phyloP scores from a whole-genome alignment of 805 yeast genomes.

The Jamesozyma gamospora region DNA sequence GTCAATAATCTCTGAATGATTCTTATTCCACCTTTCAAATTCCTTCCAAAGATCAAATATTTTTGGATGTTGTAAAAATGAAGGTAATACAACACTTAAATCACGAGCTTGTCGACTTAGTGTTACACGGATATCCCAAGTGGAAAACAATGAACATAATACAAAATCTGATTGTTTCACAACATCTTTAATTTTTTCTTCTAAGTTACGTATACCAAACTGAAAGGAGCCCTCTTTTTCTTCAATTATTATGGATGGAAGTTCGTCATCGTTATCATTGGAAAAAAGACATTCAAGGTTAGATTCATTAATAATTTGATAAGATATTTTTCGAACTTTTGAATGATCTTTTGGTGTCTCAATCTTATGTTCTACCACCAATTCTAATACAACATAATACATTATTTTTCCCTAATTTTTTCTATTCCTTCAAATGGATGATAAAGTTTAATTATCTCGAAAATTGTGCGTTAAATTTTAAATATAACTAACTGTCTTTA shows the following conservation, averaged over 20 bases:
- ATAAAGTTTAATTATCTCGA: no score
- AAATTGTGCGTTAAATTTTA: no score
- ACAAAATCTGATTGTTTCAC: slow-evolving; percentile 42
- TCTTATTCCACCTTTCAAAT: slow-evolving; percentile 59
- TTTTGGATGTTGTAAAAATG: slow-evolving; percentile 63
- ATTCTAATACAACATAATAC: slow-evolving; percentile 10
- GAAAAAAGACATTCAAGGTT: slow-evolving; percentile 33
- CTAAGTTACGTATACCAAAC: slow-evolving; percentile 51
- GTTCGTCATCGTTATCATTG: slow-evolving; percentile 31
- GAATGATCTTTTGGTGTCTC: slow-evolving; percentile 46
- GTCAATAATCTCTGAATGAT: slow-evolving; percentile 36
- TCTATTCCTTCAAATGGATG: no score
- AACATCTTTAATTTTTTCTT: slow-evolving; percentile 33
- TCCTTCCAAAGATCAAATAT: slow-evolving; percentile 71
- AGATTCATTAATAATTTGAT: slow-evolving; percentile 50
- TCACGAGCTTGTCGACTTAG: slow-evolving; percentile 76
- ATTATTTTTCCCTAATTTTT: slow-evolving; percentile 1
- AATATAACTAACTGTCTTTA: no score
- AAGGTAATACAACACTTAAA: slow-evolving; percentile 59
- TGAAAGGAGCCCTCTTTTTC: slow-evolving; percentile 58
- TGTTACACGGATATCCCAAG: slow-evolving; percentile 68
- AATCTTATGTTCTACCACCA: slow-evolving; percentile 5
- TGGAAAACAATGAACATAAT: slow-evolving; percentile 52
- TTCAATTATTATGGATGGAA: slow-evolving; percentile 44
- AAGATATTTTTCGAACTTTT: slow-evolving; percentile 58